Base-by-base conservation (phyloP, 768 basidiomycete species). In the Nevesoporus exiguus region DNA sequence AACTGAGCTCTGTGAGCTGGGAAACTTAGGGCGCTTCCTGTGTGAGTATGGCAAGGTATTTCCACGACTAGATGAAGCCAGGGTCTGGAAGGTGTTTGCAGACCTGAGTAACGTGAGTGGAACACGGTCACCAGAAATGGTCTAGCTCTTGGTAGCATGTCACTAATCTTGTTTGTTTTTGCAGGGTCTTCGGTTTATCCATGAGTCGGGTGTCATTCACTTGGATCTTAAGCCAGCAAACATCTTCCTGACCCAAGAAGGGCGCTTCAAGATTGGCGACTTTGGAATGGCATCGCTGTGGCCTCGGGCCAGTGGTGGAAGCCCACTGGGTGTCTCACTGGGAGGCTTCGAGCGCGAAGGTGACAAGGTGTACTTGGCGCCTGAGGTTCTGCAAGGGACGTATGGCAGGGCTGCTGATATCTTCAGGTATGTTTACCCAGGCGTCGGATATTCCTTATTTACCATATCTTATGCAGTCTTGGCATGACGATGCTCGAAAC, bases 211-310 rank as follows among this genome's bases (percentile, higher is more conserved):
- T 51, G 84, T 97, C 54, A 88, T 98, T 47, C 97, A 99, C 74
- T 81, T 99, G 51, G 97, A 99, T 74, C 73, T 99, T 59, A 99
- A 99, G 75, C 97, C 97, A 13, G 93, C 93, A 40, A 99, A 99
- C 69, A 86, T 99, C 47, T 93, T 99, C 67, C 79, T 99, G 62
- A 93, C 91, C 10, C 77, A 77, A 8, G 81, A 85, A 40, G 97
- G 97, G 2, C 81, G 88, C 42, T 88, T 99, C 75, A 93, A 93
- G 75, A 93, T 99, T 68, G 96, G 96, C 8, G 97, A 99, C 70
- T 98, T 98, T 74, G 97, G 97, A 9, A 93, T 99, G 86, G 95
- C 96, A n/a, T 91, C 92, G 7, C 63, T 93, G 49, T 95, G 92
- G 89, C 93, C 93, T 1, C 77, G 93, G 36, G 74, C 76, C 0